Base-by-base conservation (phyloP, 352 stramenopile genomes). In the Pythium myriotylum region DNA sequence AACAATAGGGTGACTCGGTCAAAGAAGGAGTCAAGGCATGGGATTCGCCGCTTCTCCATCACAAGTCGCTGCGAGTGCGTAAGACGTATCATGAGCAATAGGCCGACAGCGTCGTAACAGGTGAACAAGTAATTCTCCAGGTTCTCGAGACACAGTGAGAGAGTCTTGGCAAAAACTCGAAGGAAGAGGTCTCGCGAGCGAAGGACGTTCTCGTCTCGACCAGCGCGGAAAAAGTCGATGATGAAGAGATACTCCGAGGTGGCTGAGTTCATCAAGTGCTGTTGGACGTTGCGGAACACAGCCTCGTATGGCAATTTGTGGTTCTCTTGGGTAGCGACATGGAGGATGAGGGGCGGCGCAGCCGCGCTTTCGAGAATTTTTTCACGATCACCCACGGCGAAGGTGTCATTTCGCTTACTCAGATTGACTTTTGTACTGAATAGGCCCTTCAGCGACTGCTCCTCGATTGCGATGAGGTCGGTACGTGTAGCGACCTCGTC, bases 51-150 rank as follows among this genome's bases (percentile, higher is more conserved):
- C 48, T 91, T 90, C 51, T 92, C 79, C 85, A 95, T 96, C 29
- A 91, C 80, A 13, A 87, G 50, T 7, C 83, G 75, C 61, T 97
- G 88, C 12, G 81, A 68, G 55, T 98, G 91, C 19, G 94, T 99
- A 20, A 99, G 75, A 26, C 97, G 96, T 65, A 99, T 98, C 95
- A 99, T 99, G 16, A 99, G 84, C n/a, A 99, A 81, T 23, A 99
- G 74, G 32, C 88, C 96, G 24, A 99, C 91, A 16, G 88, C 92
- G 81, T 99, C 97, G 66, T 98, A 97, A 64, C 88, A 99, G 46
- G 87, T 96, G 68, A 98, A 99, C 2, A 99, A 69, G 62, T 99
- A 99, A 74, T 99, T 99, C 62, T 99, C 97, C 48, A 99, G 72
- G 65, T 99, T 97, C 67, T 99, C 97, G 16, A 99, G 75, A 42